Evolutionary conservation across 495 filamentous ascomycete species (phyloP).

Genomic region (Filosporella fistucella): DNA sequence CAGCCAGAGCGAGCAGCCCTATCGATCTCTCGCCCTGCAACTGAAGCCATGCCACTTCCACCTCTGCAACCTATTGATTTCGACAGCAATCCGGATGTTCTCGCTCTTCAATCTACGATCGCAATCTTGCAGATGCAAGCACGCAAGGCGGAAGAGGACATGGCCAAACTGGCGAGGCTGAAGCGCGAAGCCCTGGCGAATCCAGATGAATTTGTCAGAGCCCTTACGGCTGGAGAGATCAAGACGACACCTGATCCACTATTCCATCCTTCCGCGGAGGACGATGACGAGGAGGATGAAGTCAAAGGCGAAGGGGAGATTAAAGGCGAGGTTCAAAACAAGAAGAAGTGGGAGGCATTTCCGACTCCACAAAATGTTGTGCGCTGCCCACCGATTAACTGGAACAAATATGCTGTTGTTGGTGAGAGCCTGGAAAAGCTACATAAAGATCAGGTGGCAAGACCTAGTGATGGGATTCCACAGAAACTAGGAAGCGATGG

Average conservation of each 20-base stretch:
- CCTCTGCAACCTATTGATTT: constrained; percentile 64
- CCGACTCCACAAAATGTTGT: constrained; percentile 79
- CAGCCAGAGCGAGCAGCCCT: background rate
- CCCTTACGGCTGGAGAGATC: constrained; percentile 52
- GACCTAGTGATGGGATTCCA: constrained; percentile 57
- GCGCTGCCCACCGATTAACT: constrained; percentile 82
- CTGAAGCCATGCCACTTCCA: constrained; percentile 41
- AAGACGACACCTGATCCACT: constrained; percentile 24
- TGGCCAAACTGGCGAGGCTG: constrained; percentile 55
- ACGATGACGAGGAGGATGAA: constrained; percentile 33
- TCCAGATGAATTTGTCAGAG: constrained; percentile 62
- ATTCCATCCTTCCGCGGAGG: constrained; percentile 25
- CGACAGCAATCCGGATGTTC: constrained; percentile 75
- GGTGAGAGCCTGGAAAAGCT: constrained; percentile 77
- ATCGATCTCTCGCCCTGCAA: constrained; percentile 27
- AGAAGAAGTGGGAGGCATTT: constrained; percentile 39
- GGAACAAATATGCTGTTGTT: constrained; percentile 82
- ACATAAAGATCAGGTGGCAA: constrained; percentile 68
- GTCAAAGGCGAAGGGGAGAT: constrained; percentile 21
- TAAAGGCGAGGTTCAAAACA: constrained; percentile 9
- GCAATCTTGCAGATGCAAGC: constrained; percentile 80
- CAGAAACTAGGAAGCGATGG: constrained; percentile 26
- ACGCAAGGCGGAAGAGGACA: constrained; percentile 66
- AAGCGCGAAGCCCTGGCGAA: constrained; percentile 61
- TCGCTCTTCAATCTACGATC: constrained; percentile 76